A percentile compares a stretch with the other conserved stretches of the same genome.
Evolutionary conservation across 306 rosid species (phyloP).

Genomic region (Gastrolobium villosum): DNA sequence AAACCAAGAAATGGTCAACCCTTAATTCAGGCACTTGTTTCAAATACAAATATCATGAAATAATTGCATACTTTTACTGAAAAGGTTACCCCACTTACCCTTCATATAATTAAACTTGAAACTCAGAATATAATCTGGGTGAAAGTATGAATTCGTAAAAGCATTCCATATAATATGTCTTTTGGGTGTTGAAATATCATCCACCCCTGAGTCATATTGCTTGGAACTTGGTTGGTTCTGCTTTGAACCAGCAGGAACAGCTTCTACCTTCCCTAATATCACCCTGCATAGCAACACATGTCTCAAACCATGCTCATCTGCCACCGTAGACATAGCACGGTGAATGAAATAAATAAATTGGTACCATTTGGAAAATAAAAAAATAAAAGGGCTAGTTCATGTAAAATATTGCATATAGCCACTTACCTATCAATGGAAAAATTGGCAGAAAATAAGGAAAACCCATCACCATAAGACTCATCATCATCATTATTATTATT

Average conservation of each 20-base stretch:
- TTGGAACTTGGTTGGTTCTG: constrained; percentile 60
- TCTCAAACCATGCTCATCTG: constrained; percentile 59
- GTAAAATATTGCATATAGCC: neutral
- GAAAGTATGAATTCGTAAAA: constrained; percentile 55
- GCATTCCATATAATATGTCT: constrained; percentile 51
- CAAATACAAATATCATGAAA: too few species aligned
- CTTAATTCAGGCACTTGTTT: neutral
- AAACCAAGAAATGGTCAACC: neutral
- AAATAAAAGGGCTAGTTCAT: neutral
- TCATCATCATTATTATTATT: neutral
- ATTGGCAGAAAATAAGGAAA: constrained; percentile 46
- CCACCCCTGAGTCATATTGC: constrained; percentile 62
- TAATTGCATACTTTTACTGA: too few species aligned
- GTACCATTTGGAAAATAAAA: neutral
- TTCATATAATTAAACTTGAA: constrained; percentile 39
- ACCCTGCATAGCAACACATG: constrained; percentile 67
- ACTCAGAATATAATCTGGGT: constrained; percentile 48
- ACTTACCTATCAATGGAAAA: constrained; percentile 54
- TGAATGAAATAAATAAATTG: neutral
- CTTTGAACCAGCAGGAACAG: constrained; percentile 53
- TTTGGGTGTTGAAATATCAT: constrained; percentile 40
- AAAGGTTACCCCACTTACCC: neutral
- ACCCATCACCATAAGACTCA: constrained; percentile 50
- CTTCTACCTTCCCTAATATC: constrained; percentile 63
- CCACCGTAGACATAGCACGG: constrained; percentile 52